Evolutionary conservation across 768 basidiomycete species (phyloP), one percentile per base, ranked within the genome.

Genomic region (Kwoniella europaea): DNA sequence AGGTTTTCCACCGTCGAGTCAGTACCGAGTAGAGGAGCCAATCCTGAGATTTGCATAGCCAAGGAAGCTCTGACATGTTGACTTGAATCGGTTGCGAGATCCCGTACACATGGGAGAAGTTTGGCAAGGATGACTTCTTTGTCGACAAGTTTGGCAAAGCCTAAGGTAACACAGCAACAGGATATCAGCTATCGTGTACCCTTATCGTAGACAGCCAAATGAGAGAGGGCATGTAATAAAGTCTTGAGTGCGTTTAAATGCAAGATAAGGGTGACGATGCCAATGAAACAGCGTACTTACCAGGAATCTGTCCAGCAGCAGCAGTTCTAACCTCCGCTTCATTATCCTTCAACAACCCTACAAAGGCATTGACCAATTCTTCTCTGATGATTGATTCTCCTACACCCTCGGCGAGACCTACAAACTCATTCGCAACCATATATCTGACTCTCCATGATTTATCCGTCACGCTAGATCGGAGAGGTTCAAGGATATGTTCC

Each of bases 391-490:
- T 88, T 60, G 94, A 93, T 70, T 87, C 85, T 3, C 97, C 96
- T 16, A 97, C 91, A 9, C 92, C 90, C 80, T 93, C 91, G 1
- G 96, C 94, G 65, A 99, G 89, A 22, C 73, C 91, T 74, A 98
- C 97, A 85, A 98, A 98, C 83, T 98, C 93, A 73, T 89, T 93
- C 2, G 95, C 96, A 16, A 94, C 94, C 95, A 98, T 98, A 84
- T 98, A 99, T 82, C 97, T 87, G 64, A 99, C 97, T 75, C 97
- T 88, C 97, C 97, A 99, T 82, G 94, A 96, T 87, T 98, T 97
- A 84, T 99, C 97, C 12, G 90, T 87, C 60, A 97, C 90, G 74
- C 91, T 92, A 71, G 91, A 88, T 79, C 92, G 89, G 77, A 98
- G 90, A 83, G 95, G 91, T 74, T 91, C 90, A 73, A 94, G 86